These are phyloP conservation scores for Penicillium corylophilum DNA, from an alignment of 2,329 filamentous ascomycete genomes.

Conservation along the genomic window DNA sequence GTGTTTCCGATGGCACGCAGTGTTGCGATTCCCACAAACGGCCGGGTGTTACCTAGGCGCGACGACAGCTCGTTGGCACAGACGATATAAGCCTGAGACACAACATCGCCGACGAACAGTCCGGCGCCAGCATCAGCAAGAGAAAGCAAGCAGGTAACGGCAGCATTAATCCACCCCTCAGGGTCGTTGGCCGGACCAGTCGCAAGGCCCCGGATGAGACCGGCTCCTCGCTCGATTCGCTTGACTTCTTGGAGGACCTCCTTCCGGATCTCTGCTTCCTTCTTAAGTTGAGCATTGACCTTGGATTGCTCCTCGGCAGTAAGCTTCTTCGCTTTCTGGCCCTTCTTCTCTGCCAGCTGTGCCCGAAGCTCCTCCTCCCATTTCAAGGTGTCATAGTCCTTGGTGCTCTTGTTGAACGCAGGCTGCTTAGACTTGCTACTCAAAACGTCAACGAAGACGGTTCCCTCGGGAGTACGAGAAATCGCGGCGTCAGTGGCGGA, in stretches of 20 bases:
- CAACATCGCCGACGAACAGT: conserved; percentile 75
- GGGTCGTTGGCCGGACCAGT: conserved; percentile 87
- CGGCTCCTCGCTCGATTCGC: conserved; percentile 76
- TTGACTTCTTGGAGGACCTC: conserved; percentile 69
- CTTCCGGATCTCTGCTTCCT: conserved; percentile 76
- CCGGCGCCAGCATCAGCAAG: conserved; percentile 75
- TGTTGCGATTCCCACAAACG: conserved; percentile 85
- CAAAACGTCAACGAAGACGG: conserved; percentile 84
- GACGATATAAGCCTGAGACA: conserved; percentile 74
- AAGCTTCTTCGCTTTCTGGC: conserved; percentile 78
- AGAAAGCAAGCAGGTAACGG: conserved; percentile 69
- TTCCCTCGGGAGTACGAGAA: conserved; percentile 85
- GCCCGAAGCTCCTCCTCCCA: conserved; percentile 92
- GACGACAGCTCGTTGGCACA: conserved; percentile 73
- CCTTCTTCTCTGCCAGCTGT: conserved; percentile 90
- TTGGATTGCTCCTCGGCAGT: conserved; percentile 85
- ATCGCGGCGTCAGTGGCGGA: conserved; percentile 90
- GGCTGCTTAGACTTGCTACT: conserved; percentile 72
- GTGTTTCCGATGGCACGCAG: conserved; percentile 74
- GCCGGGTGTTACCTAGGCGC: conserved; percentile 72
- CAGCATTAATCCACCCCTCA: conserved; percentile 80
- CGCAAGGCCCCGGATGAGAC: conserved; percentile 78
- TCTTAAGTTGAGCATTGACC: conserved; percentile 84
- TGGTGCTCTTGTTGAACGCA: conserved; percentile 80
- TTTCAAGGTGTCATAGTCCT: conserved; percentile 93